These are phyloP conservation scores for Suillus brevipes DNA, from an alignment of 768 basidiomycete genomes.

Conservation along the genomic window DNA sequence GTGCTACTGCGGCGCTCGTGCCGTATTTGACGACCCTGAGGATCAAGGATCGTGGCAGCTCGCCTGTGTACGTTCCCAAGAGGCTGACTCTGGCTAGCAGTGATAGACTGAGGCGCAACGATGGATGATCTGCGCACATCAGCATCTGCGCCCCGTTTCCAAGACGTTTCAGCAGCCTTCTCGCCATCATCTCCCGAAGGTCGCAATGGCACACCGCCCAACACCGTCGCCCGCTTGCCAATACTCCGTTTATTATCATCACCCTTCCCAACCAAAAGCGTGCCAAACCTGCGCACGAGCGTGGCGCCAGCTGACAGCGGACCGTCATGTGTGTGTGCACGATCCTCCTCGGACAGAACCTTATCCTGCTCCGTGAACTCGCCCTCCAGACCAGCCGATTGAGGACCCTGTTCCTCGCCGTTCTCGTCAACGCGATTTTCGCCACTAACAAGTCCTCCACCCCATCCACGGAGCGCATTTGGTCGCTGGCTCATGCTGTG, in stretches of 20 bases:
- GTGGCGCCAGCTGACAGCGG: constrained; percentile 62
- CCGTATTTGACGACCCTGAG: constrained; percentile 56
- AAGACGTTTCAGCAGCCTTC: constrained; percentile 22
- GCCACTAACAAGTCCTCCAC: constrained; percentile 55
- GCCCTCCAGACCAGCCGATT: constrained; percentile 67
- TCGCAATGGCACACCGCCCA: constrained; percentile 42
- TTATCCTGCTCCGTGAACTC: constrained; percentile 48
- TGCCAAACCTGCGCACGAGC: constrained; percentile 78
- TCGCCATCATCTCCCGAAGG: constrained; percentile 40
- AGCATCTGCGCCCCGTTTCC: constrained; percentile 17
- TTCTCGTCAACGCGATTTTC: constrained; percentile 44
- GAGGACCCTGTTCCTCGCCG: constrained; percentile 45
- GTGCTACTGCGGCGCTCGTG: constrained; percentile 81
- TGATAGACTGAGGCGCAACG: constrained; percentile 32
- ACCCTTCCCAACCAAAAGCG: constrained; percentile 53
- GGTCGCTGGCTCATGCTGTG: constrained; percentile 84
- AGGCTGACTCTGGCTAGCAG: constrained; percentile 55
- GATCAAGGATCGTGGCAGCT: constrained; percentile 77
- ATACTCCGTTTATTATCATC: constrained; percentile 44
- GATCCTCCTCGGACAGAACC: constrained; percentile 25
- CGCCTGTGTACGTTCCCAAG: constrained; percentile 63
- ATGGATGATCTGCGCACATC: constrained; percentile 23
- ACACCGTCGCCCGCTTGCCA: constrained; percentile 51
- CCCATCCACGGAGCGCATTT: constrained; percentile 51
- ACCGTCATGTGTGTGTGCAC: constrained; percentile 17